Conservation (phyloP, 148 eudicot genomes). For the Nepenthes gracilis region DNA sequence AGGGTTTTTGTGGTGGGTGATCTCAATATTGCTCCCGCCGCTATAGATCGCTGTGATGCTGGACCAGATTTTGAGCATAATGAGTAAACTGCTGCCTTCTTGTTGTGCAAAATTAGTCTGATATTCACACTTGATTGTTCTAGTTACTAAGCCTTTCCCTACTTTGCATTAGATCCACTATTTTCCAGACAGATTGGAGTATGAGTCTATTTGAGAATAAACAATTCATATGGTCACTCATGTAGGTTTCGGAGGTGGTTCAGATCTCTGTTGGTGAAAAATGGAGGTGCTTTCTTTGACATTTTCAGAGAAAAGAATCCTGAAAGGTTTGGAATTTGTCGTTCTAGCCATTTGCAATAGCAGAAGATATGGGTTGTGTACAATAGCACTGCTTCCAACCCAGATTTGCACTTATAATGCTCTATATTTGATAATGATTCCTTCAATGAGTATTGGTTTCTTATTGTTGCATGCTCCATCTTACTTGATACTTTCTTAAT, state of each 20-base stretch:
- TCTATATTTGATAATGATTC: too few relatives aligned
- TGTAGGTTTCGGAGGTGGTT: slow-evolving; percentile 90
- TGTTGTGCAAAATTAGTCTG: too few relatives aligned
- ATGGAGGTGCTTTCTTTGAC: slow-evolving; percentile 68
- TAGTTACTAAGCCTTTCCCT: neutral
- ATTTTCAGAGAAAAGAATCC: slow-evolving; percentile 66
- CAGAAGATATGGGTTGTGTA: neutral
- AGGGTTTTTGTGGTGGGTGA: slow-evolving; percentile 82
- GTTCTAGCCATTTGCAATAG: neutral
- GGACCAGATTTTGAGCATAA: slow-evolving; percentile 82
- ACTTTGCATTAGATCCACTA: neutral
- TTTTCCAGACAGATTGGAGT: neutral
- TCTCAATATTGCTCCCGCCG: slow-evolving; percentile 85
- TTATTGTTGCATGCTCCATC: too few relatives aligned
- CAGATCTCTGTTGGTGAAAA: slow-evolving; percentile 56
- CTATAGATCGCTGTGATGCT: slow-evolving; percentile 90
- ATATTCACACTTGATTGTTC: neutral
- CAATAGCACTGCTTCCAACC: neutral
- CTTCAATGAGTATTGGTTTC: too few relatives aligned
- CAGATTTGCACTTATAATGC: neutral
- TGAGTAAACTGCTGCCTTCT: slow-evolving; percentile 43
- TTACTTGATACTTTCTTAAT: too few relatives aligned
- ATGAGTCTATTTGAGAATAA: neutral
- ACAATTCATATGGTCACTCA: slow-evolving; percentile 2
- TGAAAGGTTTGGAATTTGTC: slow-evolving; percentile 34